Evolutionary conservation across 2,329 filamentous ascomycete genomes (phyloP), one percentile per base, ranked within the genome.

Genomic region (Sphaerulina populicola): DNA sequence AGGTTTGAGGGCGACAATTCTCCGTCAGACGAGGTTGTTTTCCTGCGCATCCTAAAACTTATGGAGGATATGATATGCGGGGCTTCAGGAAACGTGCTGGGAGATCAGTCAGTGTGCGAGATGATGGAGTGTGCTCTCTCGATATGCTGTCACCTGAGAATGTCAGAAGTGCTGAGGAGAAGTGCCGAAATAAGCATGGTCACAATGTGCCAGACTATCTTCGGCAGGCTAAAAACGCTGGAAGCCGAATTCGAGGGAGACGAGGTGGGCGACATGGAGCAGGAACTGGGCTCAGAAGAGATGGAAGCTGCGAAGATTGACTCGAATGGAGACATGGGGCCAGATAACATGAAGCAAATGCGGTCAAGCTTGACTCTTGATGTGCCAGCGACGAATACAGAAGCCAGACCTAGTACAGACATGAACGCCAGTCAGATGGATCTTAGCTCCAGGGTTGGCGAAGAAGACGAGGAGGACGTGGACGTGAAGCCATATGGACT

Each of bases 41-140:
- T 97, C 49, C 74, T 97, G 50, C 85, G 94, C 72, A 97, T 98
- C 62, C 71, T 98, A 53, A 93, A 95, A 66, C 78, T 98, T 42
- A 98, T 98, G 93, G 93, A 98, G 70, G 87, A 89, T 64, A 96
- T 98, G 86, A 84, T 98, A 62, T 94, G 90, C 12, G 88, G 93
- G 0, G 88, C 90, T 0, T 89, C 91, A 29, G 93, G 93, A 35
- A 85, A 94, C 59, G 81, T 97, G 9, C 74, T 98, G n/a, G 94
- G 91, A 52, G 93, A 98, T 63, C 91, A 97, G 72, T 97, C 91
- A 65, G 89, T 98, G 9, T 98, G 94, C 67, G 89, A 96, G 68
- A 97, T 98, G 89, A 97, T 98, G 91, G 93, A 95, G 68, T 91
- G 89, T 1, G 93, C 91, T 1, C 71, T 98, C 59, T 95, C 89